Evolutionary conservation across 2,329 filamentous ascomycete species (phyloP).

Genomic region (Fusarium bulbicola): DNA sequence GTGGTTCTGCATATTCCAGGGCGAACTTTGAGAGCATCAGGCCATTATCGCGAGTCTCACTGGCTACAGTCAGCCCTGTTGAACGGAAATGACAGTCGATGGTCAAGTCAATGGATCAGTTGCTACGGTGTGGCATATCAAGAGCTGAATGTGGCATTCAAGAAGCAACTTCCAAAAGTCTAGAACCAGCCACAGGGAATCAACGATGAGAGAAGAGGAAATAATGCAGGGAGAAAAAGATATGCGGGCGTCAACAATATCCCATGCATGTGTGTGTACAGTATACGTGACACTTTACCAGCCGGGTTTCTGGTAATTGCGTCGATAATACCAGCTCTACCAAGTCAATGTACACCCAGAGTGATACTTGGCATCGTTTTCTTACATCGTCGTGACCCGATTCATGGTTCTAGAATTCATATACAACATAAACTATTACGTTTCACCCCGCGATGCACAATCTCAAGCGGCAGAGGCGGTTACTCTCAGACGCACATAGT

Average conservation of each 20-base stretch:
- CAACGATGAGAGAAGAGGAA: neutral
- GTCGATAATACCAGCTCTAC: neutral
- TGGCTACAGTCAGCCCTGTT: neutral
- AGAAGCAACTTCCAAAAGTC: constrained; percentile 12
- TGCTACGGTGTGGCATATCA: neutral
- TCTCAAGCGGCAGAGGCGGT: constrained; percentile 11
- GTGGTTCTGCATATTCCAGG: constrained; percentile 4
- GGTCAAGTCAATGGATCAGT: constrained; percentile 1
- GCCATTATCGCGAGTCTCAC: constrained; percentile 22
- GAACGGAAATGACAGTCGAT: constrained; percentile 6
- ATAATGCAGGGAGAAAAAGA: constrained; percentile 1
- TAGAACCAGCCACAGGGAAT: constrained; percentile 13
- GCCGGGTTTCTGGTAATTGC: constrained; percentile 1
- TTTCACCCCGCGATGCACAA: constrained; percentile 18
- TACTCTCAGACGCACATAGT: constrained; percentile 2
- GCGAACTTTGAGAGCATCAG: constrained; percentile 28
- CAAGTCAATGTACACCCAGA: neutral
- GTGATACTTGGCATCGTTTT: neutral
- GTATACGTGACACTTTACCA: constrained; percentile 1
- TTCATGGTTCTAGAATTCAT: constrained; percentile 9
- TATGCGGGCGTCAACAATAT: neutral
- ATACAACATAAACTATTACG: constrained; percentile 21
- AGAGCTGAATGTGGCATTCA: neutral
- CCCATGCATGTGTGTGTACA: constrained; percentile 15
- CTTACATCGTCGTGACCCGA: neutral